Conservation (phyloP, 73 alveolate genomes). For the Paramecium tetraurelia region DNA sequence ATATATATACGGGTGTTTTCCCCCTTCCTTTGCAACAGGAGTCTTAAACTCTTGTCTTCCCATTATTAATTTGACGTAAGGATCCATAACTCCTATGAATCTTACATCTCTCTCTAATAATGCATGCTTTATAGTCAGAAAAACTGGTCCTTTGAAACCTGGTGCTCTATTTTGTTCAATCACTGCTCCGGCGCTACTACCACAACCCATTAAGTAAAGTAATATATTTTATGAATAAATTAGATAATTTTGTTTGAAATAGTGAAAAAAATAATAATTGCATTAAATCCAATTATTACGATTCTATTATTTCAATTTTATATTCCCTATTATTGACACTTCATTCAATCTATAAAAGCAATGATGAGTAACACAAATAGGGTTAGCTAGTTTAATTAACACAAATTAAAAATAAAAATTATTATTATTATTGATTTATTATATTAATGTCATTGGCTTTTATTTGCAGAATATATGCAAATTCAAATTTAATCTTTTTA, state of each 20-base stretch:
- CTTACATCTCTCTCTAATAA: constrained; percentile 39
- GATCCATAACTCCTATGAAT: constrained; percentile 50
- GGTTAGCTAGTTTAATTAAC: neutral
- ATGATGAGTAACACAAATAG: constrained; percentile 18
- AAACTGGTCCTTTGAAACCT: constrained; percentile 36
- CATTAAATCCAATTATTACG: neutral
- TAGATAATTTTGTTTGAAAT: neutral
- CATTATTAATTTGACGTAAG: constrained; percentile 19
- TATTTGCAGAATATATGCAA: neutral
- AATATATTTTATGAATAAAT: neutral
- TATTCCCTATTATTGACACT: constrained; percentile 20
- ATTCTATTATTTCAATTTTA: neutral
- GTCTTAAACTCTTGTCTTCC: constrained; percentile 1
- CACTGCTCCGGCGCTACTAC: constrained; percentile 20
- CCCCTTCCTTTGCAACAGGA: neutral
- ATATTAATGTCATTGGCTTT: neutral
- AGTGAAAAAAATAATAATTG: constrained; percentile 7
- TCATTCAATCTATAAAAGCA: neutral
- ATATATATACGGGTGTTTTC: constrained; percentile 27
- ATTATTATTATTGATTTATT: neutral
- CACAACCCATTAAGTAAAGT: constrained; percentile 54
- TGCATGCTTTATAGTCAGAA: constrained; percentile 9
- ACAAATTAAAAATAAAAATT: neutral
- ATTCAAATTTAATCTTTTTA: constrained; percentile 8
- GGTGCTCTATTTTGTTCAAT: constrained; percentile 22